Conservation (phyloP, 768 basidiomycete species). For the Leccinellum luteum region DNA sequence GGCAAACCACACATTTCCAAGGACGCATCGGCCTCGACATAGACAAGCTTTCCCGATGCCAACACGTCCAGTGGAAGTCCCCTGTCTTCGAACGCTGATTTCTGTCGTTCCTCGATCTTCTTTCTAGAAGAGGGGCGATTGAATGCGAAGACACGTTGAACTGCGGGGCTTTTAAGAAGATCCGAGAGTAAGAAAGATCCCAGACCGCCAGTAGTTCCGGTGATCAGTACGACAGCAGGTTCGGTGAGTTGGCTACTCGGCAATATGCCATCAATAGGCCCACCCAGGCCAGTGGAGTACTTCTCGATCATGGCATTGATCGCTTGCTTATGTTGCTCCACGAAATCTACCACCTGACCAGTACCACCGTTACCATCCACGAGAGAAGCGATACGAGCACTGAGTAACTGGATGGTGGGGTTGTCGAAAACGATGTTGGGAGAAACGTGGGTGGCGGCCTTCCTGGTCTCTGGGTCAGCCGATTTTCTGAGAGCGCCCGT, state of each 20-base stretch:
- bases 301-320: slow-evolving; percentile 42
- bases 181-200: slow-evolving; percentile 36
- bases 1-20: slow-evolving; percentile 31
- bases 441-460: slow-evolving; percentile 25
- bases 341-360: background rate
- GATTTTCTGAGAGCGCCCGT: slow-evolving; percentile 31
- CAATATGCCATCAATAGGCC: slow-evolving; percentile 8
- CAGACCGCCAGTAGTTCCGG: slow-evolving; percentile 41
- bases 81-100: slow-evolving; percentile 26
- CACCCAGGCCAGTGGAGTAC: slow-evolving; percentile 28
- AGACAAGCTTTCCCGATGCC: slow-evolving; percentile 31
- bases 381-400: slow-evolving; percentile 18
- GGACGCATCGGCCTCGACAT: slow-evolving; percentile 34
- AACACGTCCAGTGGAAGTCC: slow-evolving; percentile 30
- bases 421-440: slow-evolving; percentile 36
- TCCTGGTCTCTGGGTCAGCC: slow-evolving; percentile 25
- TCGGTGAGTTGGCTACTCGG: slow-evolving; percentile 4
- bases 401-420: slow-evolving; percentile 39
- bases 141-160: slow-evolving; percentile 32
- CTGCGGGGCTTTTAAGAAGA: slow-evolving; percentile 22
- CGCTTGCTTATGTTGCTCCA: slow-evolving; percentile 9
- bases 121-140: slow-evolving; percentile 29
- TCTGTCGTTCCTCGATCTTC: slow-evolving; percentile 27
- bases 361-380: background rate
- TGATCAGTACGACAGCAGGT: slow-evolving; percentile 33